Percentiles rank a stretch among this genome's conserved stretches.
These are phyloP conservation scores for Xylogone sp. DNA, from an alignment of 2,329 filamentous ascomycete species.

Conservation along the genomic window DNA sequence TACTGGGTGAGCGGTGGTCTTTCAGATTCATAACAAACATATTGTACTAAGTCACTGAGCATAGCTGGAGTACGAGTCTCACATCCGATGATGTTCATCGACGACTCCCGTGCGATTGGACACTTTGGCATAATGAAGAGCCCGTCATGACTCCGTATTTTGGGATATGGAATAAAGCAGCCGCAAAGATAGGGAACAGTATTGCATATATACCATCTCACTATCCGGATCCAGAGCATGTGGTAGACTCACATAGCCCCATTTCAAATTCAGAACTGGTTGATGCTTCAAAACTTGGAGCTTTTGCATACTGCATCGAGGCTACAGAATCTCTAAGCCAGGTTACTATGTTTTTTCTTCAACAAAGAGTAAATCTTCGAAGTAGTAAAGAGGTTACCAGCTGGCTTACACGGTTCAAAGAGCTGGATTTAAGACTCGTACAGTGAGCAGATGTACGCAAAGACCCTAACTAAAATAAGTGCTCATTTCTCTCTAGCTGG, in stretches of 20 bases:
- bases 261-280: slow-evolving; percentile 19
- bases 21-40: background rate
- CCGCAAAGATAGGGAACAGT: slow-evolving; percentile 24
- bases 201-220: slow-evolving; percentile 22
- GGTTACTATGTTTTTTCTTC: slow-evolving; percentile 41
- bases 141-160: slow-evolving; percentile 26
- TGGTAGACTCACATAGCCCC: slow-evolving; percentile 1
- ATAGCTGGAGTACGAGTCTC: slow-evolving; percentile 25
- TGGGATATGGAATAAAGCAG: slow-evolving; percentile 29
- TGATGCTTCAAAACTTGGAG: slow-evolving; percentile 37
- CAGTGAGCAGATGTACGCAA: slow-evolving; percentile 28
- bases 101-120: slow-evolving; percentile 26
- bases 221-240: slow-evolving; percentile 10
- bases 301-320: slow-evolving; percentile 43
- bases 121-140: slow-evolving; percentile 22
- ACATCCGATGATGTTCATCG: slow-evolving; percentile 27
- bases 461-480: background rate
- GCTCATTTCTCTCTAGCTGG: slow-evolving; percentile 28
- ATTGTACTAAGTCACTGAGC: background rate
- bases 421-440: slow-evolving; percentile 41
- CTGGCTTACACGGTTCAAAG: slow-evolving; percentile 45
- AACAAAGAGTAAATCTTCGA: slow-evolving; percentile 36
- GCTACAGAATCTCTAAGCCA: slow-evolving; percentile 42
- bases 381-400: slow-evolving; percentile 36
- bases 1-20: slow-evolving; percentile 11